Evolutionary conservation across 345 rosid species (phyloP), one percentile per base, ranked within the genome.

Genomic region (Syzygium aromaticum): DNA sequence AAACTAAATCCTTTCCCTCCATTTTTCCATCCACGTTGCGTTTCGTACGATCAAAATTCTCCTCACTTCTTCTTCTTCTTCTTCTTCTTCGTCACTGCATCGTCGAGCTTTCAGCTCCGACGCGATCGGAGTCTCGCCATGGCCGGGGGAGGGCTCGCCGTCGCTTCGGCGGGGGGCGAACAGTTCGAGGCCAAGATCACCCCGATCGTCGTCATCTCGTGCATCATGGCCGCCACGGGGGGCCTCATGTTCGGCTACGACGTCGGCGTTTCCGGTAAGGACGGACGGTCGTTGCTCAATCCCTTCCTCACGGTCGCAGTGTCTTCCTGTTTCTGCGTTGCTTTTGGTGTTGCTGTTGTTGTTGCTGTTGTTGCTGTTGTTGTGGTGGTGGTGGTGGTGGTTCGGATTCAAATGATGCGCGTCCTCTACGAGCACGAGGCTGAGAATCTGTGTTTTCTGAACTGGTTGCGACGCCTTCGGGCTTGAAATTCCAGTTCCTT

Each of bases 211-310:
- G 90, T 97, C 88, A 88, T 97, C 84, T 94, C 99, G 19, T 97
- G 99, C 88, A 94, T 97, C 89, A 94, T 95, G 98, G 99, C 99
- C 13, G 99, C 99, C 86, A 95, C 99, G 14, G 99, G 99, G 0
- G 99, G 99, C 6, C 99, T 97, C 91, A 96, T 97, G 99, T 97
- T 96, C 51, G 99, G 99, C 61, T 97, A 97, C 84, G 99, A 96
- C 85, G 94, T 96, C 67, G 99, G 99, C 73, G 94, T 97, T 78
- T 96, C 99, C 59, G 99, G 99, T 96, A 92, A 77, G 57, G 80
- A 73, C 21, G 80, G 12, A 73, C 43, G 25, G 5, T 10, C 27
- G 51, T 4, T 33, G 28, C 30, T 23, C 27, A 13, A 13, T 85
- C 17, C 23, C 54, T 86, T 38, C 7, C 61, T 86, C 51, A 5